phyloP scores from a whole-genome alignment of 768 basidiomycete species.

The Leucocoprinus birnbaumii region DNA sequence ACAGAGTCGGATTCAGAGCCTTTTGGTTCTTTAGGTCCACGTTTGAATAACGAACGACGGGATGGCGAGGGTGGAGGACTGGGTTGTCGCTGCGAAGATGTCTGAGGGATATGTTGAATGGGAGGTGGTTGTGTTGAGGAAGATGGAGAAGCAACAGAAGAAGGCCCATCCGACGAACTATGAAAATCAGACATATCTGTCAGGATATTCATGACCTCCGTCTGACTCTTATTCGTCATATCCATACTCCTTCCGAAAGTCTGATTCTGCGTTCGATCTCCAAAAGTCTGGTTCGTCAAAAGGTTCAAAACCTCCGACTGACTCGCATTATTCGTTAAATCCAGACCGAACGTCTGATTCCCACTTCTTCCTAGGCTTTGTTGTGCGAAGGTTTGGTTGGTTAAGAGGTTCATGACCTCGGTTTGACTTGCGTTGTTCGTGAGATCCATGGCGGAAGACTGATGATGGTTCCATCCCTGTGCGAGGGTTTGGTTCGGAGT shows the following conservation, averaged over 20 bases:
- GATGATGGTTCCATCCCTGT: not conserved
- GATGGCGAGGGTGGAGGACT: slow-evolving; percentile 51
- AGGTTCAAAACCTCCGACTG: slow-evolving; percentile 55
- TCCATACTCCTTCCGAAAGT: too few species aligned
- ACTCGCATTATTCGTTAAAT: slow-evolving; percentile 21
- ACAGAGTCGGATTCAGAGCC: slow-evolving; percentile 38
- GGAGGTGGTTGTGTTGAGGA: slow-evolving; percentile 6
- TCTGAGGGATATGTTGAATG: not conserved
- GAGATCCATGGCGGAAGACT: not conserved
- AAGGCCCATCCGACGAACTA: slow-evolving; percentile 13
- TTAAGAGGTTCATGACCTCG: not conserved
- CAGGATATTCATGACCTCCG: slow-evolving; percentile 60
- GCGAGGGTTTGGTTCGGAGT: too few species aligned
- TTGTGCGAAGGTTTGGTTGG: too few species aligned
- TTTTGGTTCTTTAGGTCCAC: slow-evolving; percentile 29
- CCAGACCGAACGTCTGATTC: not conserved
- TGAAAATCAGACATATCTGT: slow-evolving; percentile 52
- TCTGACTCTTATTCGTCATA: slow-evolving; percentile 42
- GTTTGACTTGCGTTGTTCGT: not conserved
- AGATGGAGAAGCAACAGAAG: not conserved
- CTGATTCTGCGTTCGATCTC: too few species aligned
- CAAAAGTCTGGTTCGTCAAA: slow-evolving; percentile 34
- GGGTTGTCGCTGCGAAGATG: not conserved
- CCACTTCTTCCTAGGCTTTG: too few species aligned
- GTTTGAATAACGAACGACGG: slow-evolving; percentile 50